Conservation (phyloP, 108 stramenopile species). For the Thalassiosira profunda region DNA sequence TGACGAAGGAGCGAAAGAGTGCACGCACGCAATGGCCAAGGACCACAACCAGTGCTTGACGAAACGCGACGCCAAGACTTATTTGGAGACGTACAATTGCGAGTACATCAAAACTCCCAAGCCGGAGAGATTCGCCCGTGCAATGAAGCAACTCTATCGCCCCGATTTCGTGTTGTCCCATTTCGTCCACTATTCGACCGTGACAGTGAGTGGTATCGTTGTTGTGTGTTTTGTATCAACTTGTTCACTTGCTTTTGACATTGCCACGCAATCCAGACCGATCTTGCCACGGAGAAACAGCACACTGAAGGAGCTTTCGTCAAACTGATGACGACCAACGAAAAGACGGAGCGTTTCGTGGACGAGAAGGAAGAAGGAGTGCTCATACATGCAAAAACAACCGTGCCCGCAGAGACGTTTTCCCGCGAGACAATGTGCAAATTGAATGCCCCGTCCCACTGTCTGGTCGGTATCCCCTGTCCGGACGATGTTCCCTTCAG, state of each 20-base stretch:
- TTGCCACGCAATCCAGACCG: conserved; percentile 10
- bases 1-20: conserved; percentile 50
- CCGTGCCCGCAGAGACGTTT: conserved; percentile 64
- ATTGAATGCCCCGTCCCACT: conserved; percentile 35
- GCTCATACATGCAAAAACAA: conserved; percentile 56
- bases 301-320: conserved; percentile 40
- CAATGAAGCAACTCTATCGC: conserved; percentile 85
- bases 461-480: conserved; percentile 58
- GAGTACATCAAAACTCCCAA: conserved; percentile 70
- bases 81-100: conserved; percentile 87
- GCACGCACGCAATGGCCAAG: conserved; percentile 47
- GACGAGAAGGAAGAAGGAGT: conserved; percentile 55
- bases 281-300: conserved; percentile 49
- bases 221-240: too few species aligned
- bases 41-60: conserved; percentile 43
- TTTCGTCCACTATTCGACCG: conserved; percentile 88
- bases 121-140: conserved; percentile 69
- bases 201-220: conserved; percentile 47
- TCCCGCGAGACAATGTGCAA: conserved; percentile 48
- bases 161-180: conserved; percentile 79
- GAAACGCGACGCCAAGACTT: conserved; percentile 58
- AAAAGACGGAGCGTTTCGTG: conserved; percentile 44
- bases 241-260: not conserved
- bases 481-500: conserved; percentile 53
- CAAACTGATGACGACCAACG: conserved; percentile 28